These are phyloP conservation scores for Artemisia tridentata DNA, from an alignment of 129 eudicot genomes.

Conservation along the genomic window DNA sequence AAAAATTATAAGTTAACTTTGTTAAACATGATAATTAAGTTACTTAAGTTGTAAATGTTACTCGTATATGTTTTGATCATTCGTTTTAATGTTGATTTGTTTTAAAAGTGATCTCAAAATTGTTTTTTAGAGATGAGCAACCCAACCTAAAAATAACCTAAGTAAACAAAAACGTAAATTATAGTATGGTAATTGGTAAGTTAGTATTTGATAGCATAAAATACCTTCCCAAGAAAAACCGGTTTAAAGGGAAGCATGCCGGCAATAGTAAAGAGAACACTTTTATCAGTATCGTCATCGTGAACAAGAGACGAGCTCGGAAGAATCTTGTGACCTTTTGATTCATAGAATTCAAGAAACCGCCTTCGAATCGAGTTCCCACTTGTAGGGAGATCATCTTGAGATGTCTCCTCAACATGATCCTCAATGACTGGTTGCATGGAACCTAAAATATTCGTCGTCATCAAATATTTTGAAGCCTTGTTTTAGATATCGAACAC, in stretches of 20 bases:
- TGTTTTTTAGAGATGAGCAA: too few relatives aligned
- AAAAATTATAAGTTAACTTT: too few relatives aligned
- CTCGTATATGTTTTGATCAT: too few relatives aligned
- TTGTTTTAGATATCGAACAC: conserved; percentile 7
- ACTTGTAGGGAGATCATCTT: conserved; percentile 46
- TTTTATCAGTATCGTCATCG: conserved; percentile 64
- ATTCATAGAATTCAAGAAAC: conserved; percentile 84
- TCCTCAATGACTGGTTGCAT: conserved; percentile 62
- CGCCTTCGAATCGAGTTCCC: conserved; percentile 79
- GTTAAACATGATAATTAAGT: too few relatives aligned
- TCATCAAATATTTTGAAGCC: neutral
- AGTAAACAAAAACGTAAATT: too few relatives aligned
- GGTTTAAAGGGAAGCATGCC: conserved; percentile 99
- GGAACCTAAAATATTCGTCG: conserved; percentile 58
- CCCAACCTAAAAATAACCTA: too few relatives aligned
- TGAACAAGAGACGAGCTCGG: conserved; percentile 96
- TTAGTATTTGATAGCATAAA: neutral
- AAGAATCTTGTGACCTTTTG: conserved; percentile 81
- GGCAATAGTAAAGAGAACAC: conserved; percentile 80
- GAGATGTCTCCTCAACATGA: conserved; percentile 31
- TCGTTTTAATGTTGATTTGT: too few relatives aligned
- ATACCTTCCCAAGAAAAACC: conserved; percentile 89
- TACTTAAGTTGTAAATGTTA: too few relatives aligned
- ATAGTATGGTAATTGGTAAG: neutral
- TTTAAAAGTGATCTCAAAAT: too few relatives aligned